Conservation (phyloP, 768 basidiomycete species). For the Asterophora parasitica region DNA sequence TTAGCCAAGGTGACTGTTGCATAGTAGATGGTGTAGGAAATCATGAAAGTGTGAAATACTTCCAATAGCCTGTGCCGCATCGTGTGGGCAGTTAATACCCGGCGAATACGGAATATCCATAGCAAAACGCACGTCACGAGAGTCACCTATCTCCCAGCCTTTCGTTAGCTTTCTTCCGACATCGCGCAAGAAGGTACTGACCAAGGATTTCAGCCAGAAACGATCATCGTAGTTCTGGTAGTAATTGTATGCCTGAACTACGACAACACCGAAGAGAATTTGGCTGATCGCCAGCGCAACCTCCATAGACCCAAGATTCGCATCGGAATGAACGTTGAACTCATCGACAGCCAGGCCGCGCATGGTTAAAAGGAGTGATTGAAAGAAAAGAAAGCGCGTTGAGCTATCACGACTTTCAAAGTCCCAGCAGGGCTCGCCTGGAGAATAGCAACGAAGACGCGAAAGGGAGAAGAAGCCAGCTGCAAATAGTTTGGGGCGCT, state of each 20-base stretch:
- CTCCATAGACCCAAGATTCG: constrained; percentile 10
- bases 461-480: constrained; percentile 1
- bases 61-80: constrained; percentile 13
- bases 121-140: constrained; percentile 1
- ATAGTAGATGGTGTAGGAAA: constrained; percentile 15
- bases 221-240: constrained; percentile 11
- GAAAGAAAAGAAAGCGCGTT: neutral
- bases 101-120: too few species aligned
- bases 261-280: constrained; percentile 9
- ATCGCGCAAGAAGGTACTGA: neutral
- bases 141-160: neutral
- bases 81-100: neutral
- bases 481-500: neutral
- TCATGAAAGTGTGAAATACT: constrained; percentile 16
- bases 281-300: constrained; percentile 12
- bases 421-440: constrained; percentile 8
- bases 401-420: constrained; percentile 10
- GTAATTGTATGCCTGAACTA: constrained; percentile 13
- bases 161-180: neutral
- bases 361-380: neutral
- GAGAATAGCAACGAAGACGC: constrained; percentile 1
- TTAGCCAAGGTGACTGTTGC: constrained; percentile 14
- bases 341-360: neutral
- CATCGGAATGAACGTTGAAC: constrained; percentile 5
- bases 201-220: constrained; percentile 9